phyloP scores from a whole-genome alignment of 148 eudicot species.

The Rhododendron molle region DNA sequence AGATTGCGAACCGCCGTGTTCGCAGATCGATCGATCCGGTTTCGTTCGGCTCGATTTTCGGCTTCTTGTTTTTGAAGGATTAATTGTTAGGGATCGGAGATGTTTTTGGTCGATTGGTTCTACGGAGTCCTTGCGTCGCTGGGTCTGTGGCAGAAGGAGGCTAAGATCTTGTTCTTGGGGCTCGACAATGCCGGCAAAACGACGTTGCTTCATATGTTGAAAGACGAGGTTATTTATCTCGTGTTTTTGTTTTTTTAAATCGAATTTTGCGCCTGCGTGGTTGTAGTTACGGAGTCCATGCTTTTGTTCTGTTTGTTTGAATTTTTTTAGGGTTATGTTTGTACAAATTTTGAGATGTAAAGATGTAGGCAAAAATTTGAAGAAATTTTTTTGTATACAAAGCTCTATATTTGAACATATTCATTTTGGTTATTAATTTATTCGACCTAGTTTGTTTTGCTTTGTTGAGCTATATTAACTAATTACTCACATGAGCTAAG shows the following conservation, averaged over 20 bases:
- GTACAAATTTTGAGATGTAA: neutral
- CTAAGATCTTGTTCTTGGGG: conserved; percentile 49
- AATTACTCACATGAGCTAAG: neutral
- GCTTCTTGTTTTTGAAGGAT: neutral
- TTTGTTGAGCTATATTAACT: neutral
- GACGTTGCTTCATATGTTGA: conserved; percentile 51
- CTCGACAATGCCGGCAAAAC: conserved; percentile 58
- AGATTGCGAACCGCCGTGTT: conserved; percentile 16
- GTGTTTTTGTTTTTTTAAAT: neutral
- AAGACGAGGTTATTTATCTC: conserved; percentile 33
- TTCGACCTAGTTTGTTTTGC: no score
- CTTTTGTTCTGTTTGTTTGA: neutral
- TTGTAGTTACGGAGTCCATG: neutral
- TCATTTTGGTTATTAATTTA: no score
- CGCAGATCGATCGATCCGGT: conserved; percentile 16
- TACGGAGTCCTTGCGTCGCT: conserved; percentile 44
- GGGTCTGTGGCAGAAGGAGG: conserved; percentile 53
- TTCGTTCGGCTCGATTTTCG: neutral
- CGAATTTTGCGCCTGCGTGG: neutral
- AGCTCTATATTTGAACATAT: no score
- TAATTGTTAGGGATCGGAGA: conserved; percentile 1
- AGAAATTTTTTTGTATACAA: neutral
- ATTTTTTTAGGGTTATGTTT: neutral
- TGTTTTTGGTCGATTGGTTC: conserved; percentile 55
- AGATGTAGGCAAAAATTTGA: neutral